These are phyloP conservation scores for Magnusiomyces magnusii DNA, from an alignment of 1,139 yeast genomes.

Conservation along the genomic window DNA sequence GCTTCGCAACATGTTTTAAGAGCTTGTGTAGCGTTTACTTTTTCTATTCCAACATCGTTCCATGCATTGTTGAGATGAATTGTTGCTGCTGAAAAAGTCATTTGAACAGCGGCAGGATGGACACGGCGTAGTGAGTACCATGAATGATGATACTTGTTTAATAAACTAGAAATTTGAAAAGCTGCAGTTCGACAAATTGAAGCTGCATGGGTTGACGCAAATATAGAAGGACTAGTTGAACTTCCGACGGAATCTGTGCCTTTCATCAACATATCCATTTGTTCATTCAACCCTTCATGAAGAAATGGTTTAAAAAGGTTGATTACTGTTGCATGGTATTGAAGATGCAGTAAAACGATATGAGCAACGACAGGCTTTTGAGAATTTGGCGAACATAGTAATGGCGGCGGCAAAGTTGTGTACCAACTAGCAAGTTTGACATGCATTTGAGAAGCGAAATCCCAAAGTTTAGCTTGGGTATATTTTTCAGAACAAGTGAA, in stretches of 20 bases:
- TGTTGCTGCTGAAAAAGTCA: constrained; percentile 25
- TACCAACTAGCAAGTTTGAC: constrained; percentile 21
- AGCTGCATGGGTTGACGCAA: constrained; percentile 14
- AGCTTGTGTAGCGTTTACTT: constrained; percentile 12
- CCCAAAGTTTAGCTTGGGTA: constrained; percentile 5
- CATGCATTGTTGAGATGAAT: constrained; percentile 15
- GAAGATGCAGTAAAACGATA: constrained; percentile 21
- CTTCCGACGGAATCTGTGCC: background rate
- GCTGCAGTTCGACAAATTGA: constrained; percentile 16
- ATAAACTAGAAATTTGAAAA: constrained; percentile 12
- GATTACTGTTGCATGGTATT: constrained; percentile 21
- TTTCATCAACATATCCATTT: background rate
- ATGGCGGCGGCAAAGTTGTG: constrained; percentile 19
- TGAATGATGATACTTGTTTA: constrained; percentile 13
- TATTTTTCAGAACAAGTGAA: constrained; percentile 14
- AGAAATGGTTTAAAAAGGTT: constrained; percentile 22
- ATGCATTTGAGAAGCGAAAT: constrained; percentile 17
- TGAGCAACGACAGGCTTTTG: constrained; percentile 19
- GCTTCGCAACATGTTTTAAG: constrained; percentile 15
- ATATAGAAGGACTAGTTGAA: constrained; percentile 1
- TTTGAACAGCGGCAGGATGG: constrained; percentile 22
- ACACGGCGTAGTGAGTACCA: constrained; percentile 21
- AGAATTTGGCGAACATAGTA: constrained; percentile 18
- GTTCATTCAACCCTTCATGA: background rate
- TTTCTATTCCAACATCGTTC: constrained; percentile 12